These are phyloP conservation scores for Yarrowia sp. DNA, from an alignment of 805 yeast species.

Conservation along the genomic window DNA sequence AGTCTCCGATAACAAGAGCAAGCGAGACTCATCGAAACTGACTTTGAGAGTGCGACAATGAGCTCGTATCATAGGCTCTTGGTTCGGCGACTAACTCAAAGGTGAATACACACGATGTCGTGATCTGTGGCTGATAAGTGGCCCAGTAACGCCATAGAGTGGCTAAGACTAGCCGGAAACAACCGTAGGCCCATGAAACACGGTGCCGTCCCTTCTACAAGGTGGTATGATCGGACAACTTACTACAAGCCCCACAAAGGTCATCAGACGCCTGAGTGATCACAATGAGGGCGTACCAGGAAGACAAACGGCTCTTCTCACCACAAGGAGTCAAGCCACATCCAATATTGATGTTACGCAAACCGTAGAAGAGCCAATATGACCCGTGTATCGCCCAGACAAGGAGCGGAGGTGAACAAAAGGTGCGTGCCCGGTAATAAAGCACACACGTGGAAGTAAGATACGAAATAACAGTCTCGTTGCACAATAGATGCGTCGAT, in stretches of 20 bases:
- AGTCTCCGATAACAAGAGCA: no score
- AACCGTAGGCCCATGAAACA: neutral
- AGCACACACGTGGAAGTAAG: neutral
- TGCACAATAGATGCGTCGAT: neutral
- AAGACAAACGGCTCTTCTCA: no score
- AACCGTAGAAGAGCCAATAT: no score
- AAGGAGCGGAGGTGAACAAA: neutral
- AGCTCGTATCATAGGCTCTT: neutral
- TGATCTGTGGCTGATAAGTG: conserved; percentile 4
- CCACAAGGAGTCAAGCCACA: neutral
- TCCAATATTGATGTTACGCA: no score
- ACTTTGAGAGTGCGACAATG: no score
- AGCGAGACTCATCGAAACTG: no score
- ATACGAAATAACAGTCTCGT: neutral
- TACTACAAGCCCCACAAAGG: neutral
- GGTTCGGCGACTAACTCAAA: neutral
- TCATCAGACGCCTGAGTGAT: no score
- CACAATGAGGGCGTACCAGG: no score
- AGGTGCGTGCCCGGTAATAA: neutral
- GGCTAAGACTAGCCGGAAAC: neutral
- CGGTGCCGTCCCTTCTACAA: neutral
- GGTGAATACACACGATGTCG: neutral
- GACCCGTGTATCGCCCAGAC: no score
- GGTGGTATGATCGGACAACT: neutral
- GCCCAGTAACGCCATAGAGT: neutral